Evolutionary conservation across 192 early-diverging fungal genomes (phyloP), one percentile per base, ranked within the genome.

Genomic region (Umbelopsis isabellina): DNA sequence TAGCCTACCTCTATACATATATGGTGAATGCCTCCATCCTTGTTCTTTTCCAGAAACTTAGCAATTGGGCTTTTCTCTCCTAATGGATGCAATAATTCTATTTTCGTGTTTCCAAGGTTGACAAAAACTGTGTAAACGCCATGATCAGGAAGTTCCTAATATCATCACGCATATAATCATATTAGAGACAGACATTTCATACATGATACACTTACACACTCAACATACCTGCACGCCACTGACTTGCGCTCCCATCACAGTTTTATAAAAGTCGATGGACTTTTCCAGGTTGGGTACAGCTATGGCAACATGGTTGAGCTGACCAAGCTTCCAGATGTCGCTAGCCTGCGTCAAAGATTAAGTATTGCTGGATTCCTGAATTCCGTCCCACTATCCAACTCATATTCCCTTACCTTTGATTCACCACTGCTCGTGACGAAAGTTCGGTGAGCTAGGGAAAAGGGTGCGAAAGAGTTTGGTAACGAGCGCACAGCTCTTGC

Each of bases 81-180:
- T 25, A 85, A 83, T 2, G 91, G 91, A 67, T 91, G 87, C 25
- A 94, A 75, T 21, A 94, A 80, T 79, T 94, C 93, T 47, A 93
- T 91, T 81, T 94, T 94, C 49, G 93, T 94, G 80, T 94, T 93
- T 8, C 91, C 93, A 51, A 94, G 82, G 69, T 91, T 85, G 3
- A 94, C 89, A 84, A 94, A 94, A 2, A 94, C 91, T 2, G 93
- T 94, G 77, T 89, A 91, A 12, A 94, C 93, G 21, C 93, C 93
- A 74, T 94, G 93, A 65, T 94, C 91, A 12, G 91, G 91, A 49
- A 90, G 76, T 22, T 89, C 76, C 87, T 89, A 67, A 4, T 49
- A 5, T 49, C 20, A 58, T 10, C 2, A 41, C 5, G 37, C 37
- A 41, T 41, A 0, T 4, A 41, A 41, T 10, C 10, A 41, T 41